Evolutionary conservation across 495 filamentous ascomycete genomes (phyloP).

Genomic region (Cercophora newfieldiana): DNA sequence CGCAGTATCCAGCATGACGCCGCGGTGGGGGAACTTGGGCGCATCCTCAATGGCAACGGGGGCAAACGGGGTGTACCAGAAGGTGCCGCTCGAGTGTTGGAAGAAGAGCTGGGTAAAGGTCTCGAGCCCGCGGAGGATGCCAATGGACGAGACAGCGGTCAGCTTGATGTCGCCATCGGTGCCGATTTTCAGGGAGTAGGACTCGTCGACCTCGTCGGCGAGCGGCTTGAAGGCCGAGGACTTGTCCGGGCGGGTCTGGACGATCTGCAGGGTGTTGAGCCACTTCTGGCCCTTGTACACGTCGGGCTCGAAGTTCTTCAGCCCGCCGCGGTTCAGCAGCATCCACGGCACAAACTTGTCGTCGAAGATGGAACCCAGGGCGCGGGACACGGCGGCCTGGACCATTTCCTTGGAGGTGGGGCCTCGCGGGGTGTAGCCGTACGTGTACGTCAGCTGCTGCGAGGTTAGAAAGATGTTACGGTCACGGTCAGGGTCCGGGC

Average conservation of each 20-base stretch:
- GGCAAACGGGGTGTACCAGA: conserved; percentile 63
- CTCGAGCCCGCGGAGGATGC: conserved; percentile 65
- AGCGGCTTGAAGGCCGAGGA: conserved; percentile 55
- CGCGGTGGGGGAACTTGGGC: conserved; percentile 70
- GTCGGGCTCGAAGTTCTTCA: conserved; percentile 61
- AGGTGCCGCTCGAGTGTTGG: conserved; percentile 54
- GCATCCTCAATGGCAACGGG: conserved; percentile 66
- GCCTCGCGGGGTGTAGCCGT: conserved; percentile 39
- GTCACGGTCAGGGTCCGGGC: conserved; percentile 9
- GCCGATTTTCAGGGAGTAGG: conserved; percentile 63
- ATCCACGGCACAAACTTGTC: conserved; percentile 74
- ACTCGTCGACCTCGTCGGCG: conserved; percentile 68
- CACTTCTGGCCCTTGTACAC: conserved; percentile 42
- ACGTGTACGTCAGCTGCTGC: conserved; percentile 45
- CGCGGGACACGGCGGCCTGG: conserved; percentile 47
- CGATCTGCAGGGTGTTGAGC: conserved; percentile 57
- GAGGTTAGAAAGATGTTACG: conserved; percentile 18
- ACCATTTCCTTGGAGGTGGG: conserved; percentile 51
- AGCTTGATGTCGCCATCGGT: conserved; percentile 57
- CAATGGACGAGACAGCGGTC: conserved; percentile 60
- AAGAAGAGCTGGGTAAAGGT: conserved; percentile 78
- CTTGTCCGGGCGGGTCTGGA: conserved; percentile 58
- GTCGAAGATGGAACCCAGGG: conserved; percentile 55
- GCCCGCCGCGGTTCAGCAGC: conserved; percentile 58
- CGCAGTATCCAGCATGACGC: conserved; percentile 71